phyloP scores from a whole-genome alignment of 768 basidiomycete species.

The Coprinellus micaceus region DNA sequence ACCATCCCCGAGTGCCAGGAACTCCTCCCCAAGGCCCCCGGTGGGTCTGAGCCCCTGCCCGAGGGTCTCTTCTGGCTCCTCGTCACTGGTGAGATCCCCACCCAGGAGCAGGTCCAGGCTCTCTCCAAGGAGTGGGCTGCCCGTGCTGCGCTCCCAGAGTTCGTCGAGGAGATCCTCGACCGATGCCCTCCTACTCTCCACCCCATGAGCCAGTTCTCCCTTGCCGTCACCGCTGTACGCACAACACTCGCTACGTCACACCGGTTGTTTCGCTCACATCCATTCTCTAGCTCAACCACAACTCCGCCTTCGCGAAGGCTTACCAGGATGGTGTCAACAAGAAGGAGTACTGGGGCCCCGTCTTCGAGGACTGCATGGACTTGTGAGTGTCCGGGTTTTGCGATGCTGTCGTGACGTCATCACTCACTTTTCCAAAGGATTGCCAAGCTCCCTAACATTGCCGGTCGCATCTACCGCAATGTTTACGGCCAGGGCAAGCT shows the following conservation, averaged over 20 bases:
- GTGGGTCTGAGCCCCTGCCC: slow-evolving; percentile 87
- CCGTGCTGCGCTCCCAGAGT: slow-evolving; percentile 84
- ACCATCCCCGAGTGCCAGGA: slow-evolving; percentile 88
- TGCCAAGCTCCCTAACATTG: slow-evolving; percentile 95
- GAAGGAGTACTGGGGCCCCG: slow-evolving; percentile 95
- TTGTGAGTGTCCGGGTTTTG: slow-evolving; percentile 40
- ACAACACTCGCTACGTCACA: slow-evolving; percentile 30
- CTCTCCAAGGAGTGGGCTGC: slow-evolving; percentile 95
- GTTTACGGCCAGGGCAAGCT: slow-evolving; percentile 87
- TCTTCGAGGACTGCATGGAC: slow-evolving; percentile 88
- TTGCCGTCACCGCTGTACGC: slow-evolving; percentile 89
- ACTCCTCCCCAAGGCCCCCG: slow-evolving; percentile 83
- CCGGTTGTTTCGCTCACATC: too few species aligned
- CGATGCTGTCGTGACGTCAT: not conserved
- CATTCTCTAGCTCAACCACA: slow-evolving; percentile 61
- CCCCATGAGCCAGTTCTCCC: slow-evolving; percentile 97
- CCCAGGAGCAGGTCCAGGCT: slow-evolving; percentile 79
- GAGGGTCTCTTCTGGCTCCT: slow-evolving; percentile 96
- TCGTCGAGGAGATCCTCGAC: slow-evolving; percentile 96
- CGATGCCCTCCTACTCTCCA: slow-evolving; percentile 90
- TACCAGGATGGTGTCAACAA: slow-evolving; percentile 91
- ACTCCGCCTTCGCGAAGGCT: slow-evolving; percentile 94
- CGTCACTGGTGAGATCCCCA: slow-evolving; percentile 92
- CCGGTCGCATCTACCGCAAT: slow-evolving; percentile 87
- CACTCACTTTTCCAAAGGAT: slow-evolving; percentile 49